Percentiles rank a stretch among this genome's conserved stretches.
phyloP scores from a whole-genome alignment of 148 eudicot genomes.

The Persicaria tinctoria region DNA sequence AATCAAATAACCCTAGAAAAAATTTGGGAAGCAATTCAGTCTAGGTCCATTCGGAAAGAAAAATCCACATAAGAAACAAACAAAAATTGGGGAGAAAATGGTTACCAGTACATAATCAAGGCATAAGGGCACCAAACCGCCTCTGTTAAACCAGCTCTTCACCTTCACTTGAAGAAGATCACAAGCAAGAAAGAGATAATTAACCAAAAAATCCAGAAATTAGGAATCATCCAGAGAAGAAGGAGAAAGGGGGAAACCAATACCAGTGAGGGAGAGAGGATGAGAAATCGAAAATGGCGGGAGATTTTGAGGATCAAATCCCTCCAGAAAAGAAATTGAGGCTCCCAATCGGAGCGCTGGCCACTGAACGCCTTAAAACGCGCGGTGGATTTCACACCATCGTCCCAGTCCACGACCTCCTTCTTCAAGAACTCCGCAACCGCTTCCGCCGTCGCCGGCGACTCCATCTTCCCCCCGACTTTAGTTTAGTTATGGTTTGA shows the following conservation, averaged over 20 bases:
- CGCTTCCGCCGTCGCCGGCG: constrained; percentile 1
- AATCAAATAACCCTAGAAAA: neutral
- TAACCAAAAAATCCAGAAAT: neutral
- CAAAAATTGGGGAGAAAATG: neutral
- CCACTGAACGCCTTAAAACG: constrained; percentile 87
- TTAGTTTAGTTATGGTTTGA: neutral
- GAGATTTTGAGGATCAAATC: constrained; percentile 60
- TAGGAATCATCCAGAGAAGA: neutral
- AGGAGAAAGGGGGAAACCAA: neutral
- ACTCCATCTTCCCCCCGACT: constrained; percentile 4
- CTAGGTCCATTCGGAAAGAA: neutral
- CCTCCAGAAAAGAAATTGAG: constrained; percentile 65
- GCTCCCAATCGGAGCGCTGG: constrained; percentile 79
- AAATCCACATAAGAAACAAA: neutral
- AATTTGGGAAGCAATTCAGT: neutral
- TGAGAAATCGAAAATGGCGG: constrained; percentile 39
- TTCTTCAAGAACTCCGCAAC: constrained; percentile 35
- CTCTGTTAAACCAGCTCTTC: constrained; percentile 61
- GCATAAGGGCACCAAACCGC: constrained; percentile 71
- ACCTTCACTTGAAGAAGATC: constrained; percentile 23
- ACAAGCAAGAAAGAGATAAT: neutral
- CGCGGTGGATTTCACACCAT: constrained; percentile 41
- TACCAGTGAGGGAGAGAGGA: constrained; percentile 47
- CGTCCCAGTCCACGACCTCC: constrained; percentile 72
- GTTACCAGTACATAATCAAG: constrained; percentile 61